phyloP scores from a whole-genome alignment of 2,329 filamentous ascomycete species.

The Fusarium proliferatum region DNA sequence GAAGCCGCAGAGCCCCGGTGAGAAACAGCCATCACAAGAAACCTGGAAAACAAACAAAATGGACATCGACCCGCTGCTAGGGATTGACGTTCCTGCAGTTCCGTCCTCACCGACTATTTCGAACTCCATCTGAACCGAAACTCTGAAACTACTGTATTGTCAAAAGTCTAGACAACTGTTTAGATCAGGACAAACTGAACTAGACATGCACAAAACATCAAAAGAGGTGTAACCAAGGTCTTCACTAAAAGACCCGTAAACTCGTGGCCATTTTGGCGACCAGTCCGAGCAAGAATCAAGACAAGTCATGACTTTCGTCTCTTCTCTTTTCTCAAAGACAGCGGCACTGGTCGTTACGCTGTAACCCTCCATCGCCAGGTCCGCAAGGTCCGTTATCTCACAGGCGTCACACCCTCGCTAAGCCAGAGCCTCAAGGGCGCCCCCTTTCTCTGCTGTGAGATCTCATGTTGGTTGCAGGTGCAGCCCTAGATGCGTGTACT shows the following conservation, averaged over 20 bases:
- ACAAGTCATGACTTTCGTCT: slow-evolving; percentile 1
- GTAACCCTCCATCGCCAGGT: slow-evolving; percentile 27
- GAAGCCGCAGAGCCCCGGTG: slow-evolving; percentile 34
- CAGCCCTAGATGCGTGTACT: slow-evolving; percentile 15
- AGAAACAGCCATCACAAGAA: not conserved
- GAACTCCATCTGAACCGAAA: slow-evolving; percentile 18
- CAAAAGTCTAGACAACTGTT: slow-evolving; percentile 7
- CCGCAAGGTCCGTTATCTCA: slow-evolving; percentile 28
- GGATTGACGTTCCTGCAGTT: slow-evolving; percentile 42
- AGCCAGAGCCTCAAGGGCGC: slow-evolving; percentile 33
- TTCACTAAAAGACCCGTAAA: slow-evolving; percentile 7
- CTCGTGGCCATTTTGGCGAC: slow-evolving; percentile 19
- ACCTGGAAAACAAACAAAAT: slow-evolving; percentile 2
- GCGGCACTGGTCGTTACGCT: slow-evolving; percentile 1
- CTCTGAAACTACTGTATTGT: slow-evolving; percentile 16
- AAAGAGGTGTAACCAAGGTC: slow-evolving; percentile 22
- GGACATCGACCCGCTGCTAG: slow-evolving; percentile 26
- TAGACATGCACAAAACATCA: slow-evolving; percentile 23
- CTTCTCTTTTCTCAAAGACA: not conserved
- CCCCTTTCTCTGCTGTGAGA: slow-evolving; percentile 24
- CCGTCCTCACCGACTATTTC: slow-evolving; percentile 44
- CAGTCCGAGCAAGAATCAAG: slow-evolving; percentile 6
- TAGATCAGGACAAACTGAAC: slow-evolving; percentile 13
- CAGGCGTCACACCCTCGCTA: slow-evolving; percentile 35
- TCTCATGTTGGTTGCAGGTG: slow-evolving; percentile 31